These are phyloP conservation scores for Lablab purpureus DNA, from an alignment of 306 rosid species.

Conservation along the genomic window DNA sequence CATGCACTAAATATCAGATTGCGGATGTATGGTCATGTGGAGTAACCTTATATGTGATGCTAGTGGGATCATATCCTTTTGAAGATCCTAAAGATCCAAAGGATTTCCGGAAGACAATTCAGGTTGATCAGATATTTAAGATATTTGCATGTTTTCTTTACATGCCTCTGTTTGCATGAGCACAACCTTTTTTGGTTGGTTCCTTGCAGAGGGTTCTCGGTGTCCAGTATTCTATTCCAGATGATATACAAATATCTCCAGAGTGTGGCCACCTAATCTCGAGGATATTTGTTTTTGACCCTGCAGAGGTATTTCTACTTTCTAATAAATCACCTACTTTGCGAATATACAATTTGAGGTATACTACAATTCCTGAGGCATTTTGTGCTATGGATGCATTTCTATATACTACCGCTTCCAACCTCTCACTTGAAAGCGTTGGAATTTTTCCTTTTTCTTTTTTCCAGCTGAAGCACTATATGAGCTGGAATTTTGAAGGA, in stretches of 20 bases:
- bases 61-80: conserved; percentile 90
- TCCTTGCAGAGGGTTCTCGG: conserved; percentile 74
- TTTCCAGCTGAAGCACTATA: background rate
- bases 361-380: background rate
- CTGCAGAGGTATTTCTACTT: conserved; percentile 61
- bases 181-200: conserved; percentile 6
- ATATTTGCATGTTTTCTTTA: background rate
- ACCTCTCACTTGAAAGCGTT: background rate
- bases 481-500: background rate
- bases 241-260: conserved; percentile 66
- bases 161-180: conserved; percentile 2
- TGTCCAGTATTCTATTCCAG: conserved; percentile 90
- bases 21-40: conserved; percentile 99
- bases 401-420: background rate
- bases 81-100: conserved; percentile 64
- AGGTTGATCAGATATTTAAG: conserved; percentile 49
- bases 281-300: conserved; percentile 83
- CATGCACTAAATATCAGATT: conserved; percentile 51
- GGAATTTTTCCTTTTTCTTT: background rate
- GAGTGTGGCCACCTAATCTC: conserved; percentile 84
- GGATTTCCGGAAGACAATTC: conserved; percentile 84
- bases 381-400: background rate
- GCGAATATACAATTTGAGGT: background rate
- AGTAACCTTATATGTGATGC: conserved; percentile 92
- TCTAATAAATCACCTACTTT: conserved; percentile 1